A percentile compares a stretch with the other conserved stretches of the same genome.
Evolutionary conservation across 2,329 filamentous ascomycete genomes (phyloP).

Genomic region (Pyricularia sp.): DNA sequence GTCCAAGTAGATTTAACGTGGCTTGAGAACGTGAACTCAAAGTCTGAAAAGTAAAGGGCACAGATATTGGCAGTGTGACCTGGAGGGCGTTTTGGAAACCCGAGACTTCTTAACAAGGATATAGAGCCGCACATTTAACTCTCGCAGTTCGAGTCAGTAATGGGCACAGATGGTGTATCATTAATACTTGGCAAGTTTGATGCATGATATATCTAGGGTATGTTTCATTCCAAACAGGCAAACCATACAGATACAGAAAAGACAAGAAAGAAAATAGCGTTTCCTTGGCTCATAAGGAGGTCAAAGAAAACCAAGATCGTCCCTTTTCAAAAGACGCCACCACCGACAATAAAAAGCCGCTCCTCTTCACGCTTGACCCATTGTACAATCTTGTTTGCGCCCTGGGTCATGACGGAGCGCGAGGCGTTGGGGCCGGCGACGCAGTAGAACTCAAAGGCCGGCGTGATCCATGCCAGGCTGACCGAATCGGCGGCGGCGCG

Average conservation of each 20-base stretch:
- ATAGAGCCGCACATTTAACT: not conserved
- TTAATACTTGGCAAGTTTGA: not conserved
- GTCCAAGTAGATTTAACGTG: not conserved
- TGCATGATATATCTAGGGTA: not conserved
- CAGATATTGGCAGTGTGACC: not conserved
- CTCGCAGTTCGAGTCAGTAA: not conserved
- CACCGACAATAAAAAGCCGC: conserved; percentile 89
- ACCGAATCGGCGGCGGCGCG: conserved; percentile 61
- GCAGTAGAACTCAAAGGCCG: conserved; percentile 86
- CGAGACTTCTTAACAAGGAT: not conserved
- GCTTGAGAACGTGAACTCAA: not conserved
- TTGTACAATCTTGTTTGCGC: conserved; percentile 77
- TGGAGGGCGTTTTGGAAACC: not conserved
- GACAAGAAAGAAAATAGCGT: not conserved
- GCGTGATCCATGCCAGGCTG: conserved; percentile 81
- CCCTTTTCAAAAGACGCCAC: conserved; percentile 58
- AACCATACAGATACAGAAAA: not conserved
- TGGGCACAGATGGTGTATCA: not conserved
- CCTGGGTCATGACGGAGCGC: conserved; percentile 58
- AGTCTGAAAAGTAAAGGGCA: too few species aligned
- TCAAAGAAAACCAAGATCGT: not conserved
- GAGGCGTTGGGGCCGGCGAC: conserved; percentile 67
- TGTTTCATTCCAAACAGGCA: not conserved
- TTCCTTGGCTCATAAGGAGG: not conserved
- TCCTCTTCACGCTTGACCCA: conserved; percentile 92